Percentiles rank a stretch among this genome's conserved stretches.
phyloP scores from a whole-genome alignment of 768 basidiomycete genomes.

The Rhizopogon sp. region DNA sequence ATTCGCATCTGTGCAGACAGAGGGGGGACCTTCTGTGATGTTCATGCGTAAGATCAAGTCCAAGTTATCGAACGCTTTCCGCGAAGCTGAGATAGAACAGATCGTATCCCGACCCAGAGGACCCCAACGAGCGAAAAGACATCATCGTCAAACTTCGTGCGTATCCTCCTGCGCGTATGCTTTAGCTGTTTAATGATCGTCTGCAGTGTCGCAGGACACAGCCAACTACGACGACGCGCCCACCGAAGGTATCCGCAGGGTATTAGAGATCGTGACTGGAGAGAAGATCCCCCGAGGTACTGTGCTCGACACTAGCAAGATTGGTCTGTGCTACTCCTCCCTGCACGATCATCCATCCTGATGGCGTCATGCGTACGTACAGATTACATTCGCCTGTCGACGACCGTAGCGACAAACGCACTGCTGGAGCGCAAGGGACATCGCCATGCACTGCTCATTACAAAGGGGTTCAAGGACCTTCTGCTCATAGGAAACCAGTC shows the following conservation, averaged over 20 bases:
- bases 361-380: background rate
- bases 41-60: slow-evolving; percentile 58
- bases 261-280: slow-evolving; percentile 75
- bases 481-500: slow-evolving; percentile 93
- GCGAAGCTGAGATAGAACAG: slow-evolving; percentile 26
- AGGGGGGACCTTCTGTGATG: slow-evolving; percentile 91
- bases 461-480: slow-evolving; percentile 87
- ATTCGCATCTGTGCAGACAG: slow-evolving; percentile 84
- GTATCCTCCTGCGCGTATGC: slow-evolving; percentile 16
- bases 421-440: slow-evolving; percentile 93
- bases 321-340: slow-evolving; percentile 43
- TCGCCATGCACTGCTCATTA: slow-evolving; percentile 86
- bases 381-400: slow-evolving; percentile 91
- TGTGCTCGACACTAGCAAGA: slow-evolving; percentile 71
- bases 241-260: slow-evolving; percentile 86
- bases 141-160: slow-evolving; percentile 85
- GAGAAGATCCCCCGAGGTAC: slow-evolving; percentile 60
- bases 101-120: slow-evolving; percentile 70
- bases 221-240: slow-evolving; percentile 89
- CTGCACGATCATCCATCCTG: background rate
- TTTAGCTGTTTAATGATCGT: background rate
- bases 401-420: slow-evolving; percentile 95
- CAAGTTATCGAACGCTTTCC: background rate
- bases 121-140: slow-evolving; percentile 58
- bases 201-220: slow-evolving; percentile 82